Conservation (phyloP, 345 rosid genomes). For the Balakata baccata region DNA sequence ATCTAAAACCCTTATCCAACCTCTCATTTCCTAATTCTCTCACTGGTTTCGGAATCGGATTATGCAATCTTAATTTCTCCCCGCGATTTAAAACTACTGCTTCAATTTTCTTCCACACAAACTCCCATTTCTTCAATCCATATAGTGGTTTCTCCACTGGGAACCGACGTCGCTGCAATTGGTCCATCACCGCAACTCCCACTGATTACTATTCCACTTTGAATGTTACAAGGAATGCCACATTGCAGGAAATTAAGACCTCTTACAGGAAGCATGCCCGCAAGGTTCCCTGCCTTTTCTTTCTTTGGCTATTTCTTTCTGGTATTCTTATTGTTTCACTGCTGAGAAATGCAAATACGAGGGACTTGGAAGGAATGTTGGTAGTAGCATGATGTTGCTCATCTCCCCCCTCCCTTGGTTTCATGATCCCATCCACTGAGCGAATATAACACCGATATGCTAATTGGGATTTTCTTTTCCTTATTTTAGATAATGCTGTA, state of each 20-base stretch:
- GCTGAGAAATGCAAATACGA: not conserved
- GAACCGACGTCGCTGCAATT: conserved; percentile 25
- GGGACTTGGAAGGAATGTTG: not conserved
- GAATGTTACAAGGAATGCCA: conserved; percentile 57
- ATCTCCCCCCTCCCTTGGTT: not conserved
- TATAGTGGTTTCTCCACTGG: not conserved
- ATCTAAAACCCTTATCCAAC: too few relatives aligned
- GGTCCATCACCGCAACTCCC: conserved; percentile 32
- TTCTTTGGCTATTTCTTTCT: not conserved
- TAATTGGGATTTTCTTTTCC: not conserved
- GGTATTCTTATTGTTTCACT: not conserved
- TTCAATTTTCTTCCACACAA: not conserved
- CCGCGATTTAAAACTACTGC: not conserved
- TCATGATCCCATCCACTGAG: not conserved
- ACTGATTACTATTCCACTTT: conserved; percentile 65
- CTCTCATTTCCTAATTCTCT: too few relatives aligned
- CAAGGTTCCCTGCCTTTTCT: conserved; percentile 43
- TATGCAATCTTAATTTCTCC: too few relatives aligned
- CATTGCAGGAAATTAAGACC: conserved; percentile 71
- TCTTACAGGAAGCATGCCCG: conserved; percentile 86
- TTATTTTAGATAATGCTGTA: not conserved
- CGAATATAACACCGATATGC: not conserved
- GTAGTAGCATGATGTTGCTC: not conserved
- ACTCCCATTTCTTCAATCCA: not conserved
- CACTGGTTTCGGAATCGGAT: too few relatives aligned